These are phyloP conservation scores for Wickerhamiella nectarea DNA, from an alignment of 805 yeast species.

Conservation along the genomic window DNA sequence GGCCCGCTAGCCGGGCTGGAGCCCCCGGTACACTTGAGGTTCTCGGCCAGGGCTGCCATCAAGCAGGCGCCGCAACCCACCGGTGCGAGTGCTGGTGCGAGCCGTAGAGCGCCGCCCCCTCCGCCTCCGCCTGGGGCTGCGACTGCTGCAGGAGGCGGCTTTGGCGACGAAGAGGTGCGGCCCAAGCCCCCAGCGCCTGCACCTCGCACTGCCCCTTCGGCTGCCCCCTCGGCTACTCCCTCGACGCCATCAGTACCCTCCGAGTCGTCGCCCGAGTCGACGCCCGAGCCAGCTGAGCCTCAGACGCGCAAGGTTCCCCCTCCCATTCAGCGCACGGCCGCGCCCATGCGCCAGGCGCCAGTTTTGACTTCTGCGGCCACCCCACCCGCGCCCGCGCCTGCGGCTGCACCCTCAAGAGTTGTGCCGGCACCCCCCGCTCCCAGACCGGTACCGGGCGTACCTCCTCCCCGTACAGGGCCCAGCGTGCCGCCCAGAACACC, in stretches of 20 bases:
- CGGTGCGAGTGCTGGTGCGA: background rate
- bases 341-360: background rate
- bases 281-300: background rate
- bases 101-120: constrained; percentile 24
- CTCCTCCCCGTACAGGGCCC: background rate
- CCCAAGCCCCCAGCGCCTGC: constrained; percentile 4
- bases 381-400: background rate
- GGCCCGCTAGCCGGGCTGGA: constrained; percentile 72
- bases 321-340: background rate
- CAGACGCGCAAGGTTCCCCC: background rate
- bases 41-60: constrained; percentile 17
- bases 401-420: background rate
- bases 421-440: background rate
- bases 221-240: too few relatives aligned
- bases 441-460: background rate
- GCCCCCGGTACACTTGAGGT: constrained; percentile 65
- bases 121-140: constrained; percentile 26
- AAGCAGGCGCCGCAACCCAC: constrained; percentile 15
- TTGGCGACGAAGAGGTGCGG: constrained; percentile 1
- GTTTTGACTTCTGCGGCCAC: background rate
- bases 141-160: background rate
- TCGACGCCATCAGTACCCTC: background rate
- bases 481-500: background rate
- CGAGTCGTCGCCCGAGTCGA: background rate
- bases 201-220: constrained; percentile 5